These are phyloP conservation scores for Sphaerosporella brunnea DNA, from an alignment of 495 filamentous ascomycete genomes.

Conservation along the genomic window DNA sequence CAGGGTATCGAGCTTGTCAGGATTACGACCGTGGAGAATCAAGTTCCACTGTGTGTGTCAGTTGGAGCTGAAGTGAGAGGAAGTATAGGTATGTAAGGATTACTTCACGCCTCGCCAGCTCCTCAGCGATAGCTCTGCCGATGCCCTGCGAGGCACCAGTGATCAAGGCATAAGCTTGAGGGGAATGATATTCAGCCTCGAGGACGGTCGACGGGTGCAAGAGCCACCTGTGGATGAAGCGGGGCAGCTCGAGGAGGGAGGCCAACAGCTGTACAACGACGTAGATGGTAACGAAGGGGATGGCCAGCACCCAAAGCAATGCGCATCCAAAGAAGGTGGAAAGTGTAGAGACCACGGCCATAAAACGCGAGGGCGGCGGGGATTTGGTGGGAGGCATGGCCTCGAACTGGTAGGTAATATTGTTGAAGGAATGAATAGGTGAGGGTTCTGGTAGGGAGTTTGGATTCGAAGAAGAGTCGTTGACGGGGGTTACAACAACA, in stretches of 20 bases:
- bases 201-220: background rate
- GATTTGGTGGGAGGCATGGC: too few species aligned
- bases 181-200: conserved; percentile 7
- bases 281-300: background rate
- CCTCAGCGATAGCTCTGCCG: conserved; percentile 34
- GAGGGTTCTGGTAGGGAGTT: too few species aligned
- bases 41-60: conserved; percentile 11
- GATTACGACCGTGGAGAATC: conserved; percentile 15
- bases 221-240: background rate
- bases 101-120: conserved; percentile 34
- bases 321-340: background rate
- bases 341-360: too few species aligned
- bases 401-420: too few species aligned
- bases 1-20: conserved; percentile 5
- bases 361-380: too few species aligned
- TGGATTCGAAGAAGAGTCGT: too few species aligned
- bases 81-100: background rate
- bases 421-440: too few species aligned
- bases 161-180: conserved; percentile 37
- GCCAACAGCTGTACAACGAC: background rate
- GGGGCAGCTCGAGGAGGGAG: background rate
- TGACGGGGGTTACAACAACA: too few species aligned
- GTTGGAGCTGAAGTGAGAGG: background rate
- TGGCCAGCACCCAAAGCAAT: background rate
- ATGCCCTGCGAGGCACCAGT: conserved; percentile 45